Conservation (phyloP, 805 yeast species). For the Teunomyces funiuensis region DNA sequence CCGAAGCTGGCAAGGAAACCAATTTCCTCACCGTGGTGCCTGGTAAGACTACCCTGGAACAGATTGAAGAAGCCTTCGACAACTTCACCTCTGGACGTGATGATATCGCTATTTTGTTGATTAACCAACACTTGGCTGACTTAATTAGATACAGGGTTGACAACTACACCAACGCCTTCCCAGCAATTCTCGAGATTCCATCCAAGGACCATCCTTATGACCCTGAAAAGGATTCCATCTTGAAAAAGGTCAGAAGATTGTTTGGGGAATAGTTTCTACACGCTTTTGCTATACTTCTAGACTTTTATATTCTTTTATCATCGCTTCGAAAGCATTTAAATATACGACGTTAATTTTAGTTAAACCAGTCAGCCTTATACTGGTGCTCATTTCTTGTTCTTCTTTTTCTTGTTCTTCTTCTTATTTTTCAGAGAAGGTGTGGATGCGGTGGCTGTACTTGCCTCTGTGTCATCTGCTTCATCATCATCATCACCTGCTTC, state of each 20-base stretch:
- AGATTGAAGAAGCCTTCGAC: conserved; percentile 72
- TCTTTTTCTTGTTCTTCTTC: conserved; percentile 9
- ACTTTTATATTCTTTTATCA: neutral
- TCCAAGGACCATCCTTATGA: conserved; percentile 98
- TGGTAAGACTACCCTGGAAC: conserved; percentile 73
- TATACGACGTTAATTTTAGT: conserved; percentile 2
- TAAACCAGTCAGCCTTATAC: neutral
- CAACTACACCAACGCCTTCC: conserved; percentile 84
- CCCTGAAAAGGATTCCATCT: conserved; percentile 95
- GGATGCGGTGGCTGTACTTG: neutral
- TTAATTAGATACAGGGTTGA: conserved; percentile 81
- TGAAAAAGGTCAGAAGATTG: conserved; percentile 89
- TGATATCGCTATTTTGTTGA: conserved; percentile 89
- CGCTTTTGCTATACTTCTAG: neutral
- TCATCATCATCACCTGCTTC: too few relatives aligned
- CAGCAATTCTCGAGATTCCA: conserved; percentile 95
- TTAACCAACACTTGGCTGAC: conserved; percentile 95
- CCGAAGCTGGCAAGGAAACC: conserved; percentile 61
- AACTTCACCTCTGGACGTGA: conserved; percentile 70
- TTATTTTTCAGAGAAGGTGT: conserved; percentile 4
- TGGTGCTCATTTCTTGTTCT: neutral
- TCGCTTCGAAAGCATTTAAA: conserved; percentile 6
- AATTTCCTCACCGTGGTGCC: conserved; percentile 81
- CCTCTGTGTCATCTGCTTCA: neutral
- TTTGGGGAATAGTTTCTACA: conserved; percentile 71